These are phyloP conservation scores for Jaapia argillacea DNA, from an alignment of 768 basidiomycete genomes.

Conservation along the genomic window DNA sequence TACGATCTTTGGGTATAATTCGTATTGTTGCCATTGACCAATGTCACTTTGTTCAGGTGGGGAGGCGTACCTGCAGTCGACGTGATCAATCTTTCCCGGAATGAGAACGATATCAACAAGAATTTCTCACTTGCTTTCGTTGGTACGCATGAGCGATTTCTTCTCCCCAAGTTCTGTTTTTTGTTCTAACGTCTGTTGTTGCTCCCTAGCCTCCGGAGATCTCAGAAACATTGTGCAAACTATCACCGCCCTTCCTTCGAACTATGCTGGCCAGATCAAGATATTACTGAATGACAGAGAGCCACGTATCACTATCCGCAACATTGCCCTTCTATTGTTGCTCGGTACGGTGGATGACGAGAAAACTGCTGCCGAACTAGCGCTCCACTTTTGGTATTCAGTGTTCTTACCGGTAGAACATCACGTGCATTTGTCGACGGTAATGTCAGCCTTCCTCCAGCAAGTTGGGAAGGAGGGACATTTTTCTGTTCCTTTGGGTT, in stretches of 20 bases:
- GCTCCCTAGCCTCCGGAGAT: conserved; percentile 35
- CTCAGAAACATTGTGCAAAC: conserved; percentile 33
- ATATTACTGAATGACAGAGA: conserved; percentile 33
- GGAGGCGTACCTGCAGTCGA: conserved; percentile 27
- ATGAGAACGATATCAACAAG: conserved; percentile 12
- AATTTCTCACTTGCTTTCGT: conserved; percentile 15
- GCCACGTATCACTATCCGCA: conserved; percentile 23
- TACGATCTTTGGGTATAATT: not conserved
- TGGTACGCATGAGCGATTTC: conserved; percentile 6
- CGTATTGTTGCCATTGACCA: not conserved
- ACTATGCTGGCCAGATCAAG: conserved; percentile 28
- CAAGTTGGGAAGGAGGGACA: conserved; percentile 1
- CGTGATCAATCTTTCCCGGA: conserved; percentile 14
- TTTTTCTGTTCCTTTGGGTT: conserved; percentile 4
- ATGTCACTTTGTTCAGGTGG: conserved; percentile 13
- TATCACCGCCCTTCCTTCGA: conserved; percentile 29
- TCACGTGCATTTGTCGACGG: conserved; percentile 11
- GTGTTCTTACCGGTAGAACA: conserved; percentile 28
- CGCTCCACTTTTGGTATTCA: conserved; percentile 41
- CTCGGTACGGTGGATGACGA: conserved; percentile 25
- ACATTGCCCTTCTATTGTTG: conserved; percentile 30
- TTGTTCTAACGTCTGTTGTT: not conserved
- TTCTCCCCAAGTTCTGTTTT: not conserved
- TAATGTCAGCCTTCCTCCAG: conserved; percentile 12
- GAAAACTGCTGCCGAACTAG: conserved; percentile 28